Evolutionary conservation across 768 basidiomycete genomes (phyloP).

Genomic region (Gloeopeniophorella convolvens): DNA sequence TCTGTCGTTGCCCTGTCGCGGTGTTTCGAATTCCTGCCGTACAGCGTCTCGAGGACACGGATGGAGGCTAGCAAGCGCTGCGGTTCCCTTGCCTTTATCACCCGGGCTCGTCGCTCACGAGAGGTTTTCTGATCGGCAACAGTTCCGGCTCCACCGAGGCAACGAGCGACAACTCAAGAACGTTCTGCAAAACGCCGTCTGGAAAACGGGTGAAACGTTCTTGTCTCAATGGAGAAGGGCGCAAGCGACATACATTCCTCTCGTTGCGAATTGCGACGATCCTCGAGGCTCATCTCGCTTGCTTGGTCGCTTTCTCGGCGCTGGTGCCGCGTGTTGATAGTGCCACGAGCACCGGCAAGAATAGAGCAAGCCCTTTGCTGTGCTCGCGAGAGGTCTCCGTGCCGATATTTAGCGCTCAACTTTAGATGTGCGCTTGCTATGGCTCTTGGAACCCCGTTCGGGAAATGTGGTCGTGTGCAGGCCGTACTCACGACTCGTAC

Average conservation of each 20-base stretch:
- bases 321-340: not conserved
- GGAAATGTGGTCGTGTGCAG: no score
- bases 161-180: not conserved
- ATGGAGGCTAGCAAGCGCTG: no score
- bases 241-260: not conserved
- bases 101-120: not conserved
- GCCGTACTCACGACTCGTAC: no score
- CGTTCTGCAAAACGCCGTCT: not conserved
- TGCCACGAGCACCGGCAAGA: no score
- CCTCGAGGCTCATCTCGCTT: not conserved
- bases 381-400: not conserved
- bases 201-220: not conserved
- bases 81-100: no score
- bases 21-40: conserved; percentile 7
- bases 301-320: not conserved
- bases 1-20: not conserved
- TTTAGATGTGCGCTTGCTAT: no score
- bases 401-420: no score
- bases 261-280: not conserved
- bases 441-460: no score
- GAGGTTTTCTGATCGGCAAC: not conserved
- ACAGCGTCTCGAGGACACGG: not conserved
- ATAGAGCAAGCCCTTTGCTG: not conserved
- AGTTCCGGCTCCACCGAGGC: not conserved
- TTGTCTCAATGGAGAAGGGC: not conserved